A percentile compares a stretch with the other conserved stretches of the same genome.
phyloP scores from a whole-genome alignment of 2,329 filamentous ascomycete genomes.

The Trichothecium roseum region DNA sequence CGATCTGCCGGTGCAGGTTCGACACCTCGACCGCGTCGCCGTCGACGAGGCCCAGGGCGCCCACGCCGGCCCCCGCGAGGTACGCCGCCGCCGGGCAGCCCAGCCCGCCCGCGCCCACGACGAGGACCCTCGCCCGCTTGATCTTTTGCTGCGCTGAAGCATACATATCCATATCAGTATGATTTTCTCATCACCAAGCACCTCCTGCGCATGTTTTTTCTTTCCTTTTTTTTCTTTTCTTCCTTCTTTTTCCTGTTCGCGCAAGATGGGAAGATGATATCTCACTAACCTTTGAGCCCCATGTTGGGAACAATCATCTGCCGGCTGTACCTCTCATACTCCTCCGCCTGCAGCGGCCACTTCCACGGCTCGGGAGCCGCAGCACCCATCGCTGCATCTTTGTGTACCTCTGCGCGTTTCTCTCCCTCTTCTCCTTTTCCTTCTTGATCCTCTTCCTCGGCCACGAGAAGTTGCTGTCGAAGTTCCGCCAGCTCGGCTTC shows the following conservation, averaged over 20 bases:
- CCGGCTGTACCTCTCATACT: conserved; percentile 80
- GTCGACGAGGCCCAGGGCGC: conserved; percentile 74
- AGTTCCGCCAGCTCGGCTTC: conserved; percentile 38
- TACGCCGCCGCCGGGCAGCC: conserved; percentile 93
- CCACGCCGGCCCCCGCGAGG: conserved; percentile 79
- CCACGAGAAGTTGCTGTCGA: conserved; percentile 30
- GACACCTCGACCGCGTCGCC: conserved; percentile 80
- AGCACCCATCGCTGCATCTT: background rate
- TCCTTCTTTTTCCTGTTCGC: no score
- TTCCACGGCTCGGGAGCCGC: conserved; percentile 25
- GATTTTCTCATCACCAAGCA: no score
- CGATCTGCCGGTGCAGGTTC: conserved; percentile 86
- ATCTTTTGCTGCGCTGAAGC: conserved; percentile 63
- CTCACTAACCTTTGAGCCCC: conserved; percentile 56
- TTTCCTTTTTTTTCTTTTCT: no score
- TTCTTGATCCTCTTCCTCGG: conserved; percentile 19
- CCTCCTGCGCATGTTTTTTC: no score
- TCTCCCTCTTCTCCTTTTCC: no score
- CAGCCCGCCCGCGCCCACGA: conserved; percentile 81
- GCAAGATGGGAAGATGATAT: background rate
- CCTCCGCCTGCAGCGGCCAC: conserved; percentile 62
- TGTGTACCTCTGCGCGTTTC: background rate
- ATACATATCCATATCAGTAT: conserved; percentile 4
- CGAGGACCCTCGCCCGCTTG: conserved; percentile 58
- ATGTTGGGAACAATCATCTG: conserved; percentile 83